Conservation (phyloP, 345 rosid genomes). For the Aquilaria malaccensis region DNA sequence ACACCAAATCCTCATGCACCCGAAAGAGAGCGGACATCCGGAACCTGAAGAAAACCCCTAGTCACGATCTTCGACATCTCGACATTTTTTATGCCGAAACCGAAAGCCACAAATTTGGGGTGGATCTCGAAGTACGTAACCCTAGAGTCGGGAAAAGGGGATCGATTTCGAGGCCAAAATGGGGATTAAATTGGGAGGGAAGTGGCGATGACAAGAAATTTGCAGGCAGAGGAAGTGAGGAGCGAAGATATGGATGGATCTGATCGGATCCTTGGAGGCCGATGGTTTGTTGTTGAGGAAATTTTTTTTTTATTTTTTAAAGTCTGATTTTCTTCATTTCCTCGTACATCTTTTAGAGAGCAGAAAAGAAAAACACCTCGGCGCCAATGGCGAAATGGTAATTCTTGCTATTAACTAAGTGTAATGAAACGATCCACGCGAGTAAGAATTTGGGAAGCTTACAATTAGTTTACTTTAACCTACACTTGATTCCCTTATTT, state of each 20-base stretch:
- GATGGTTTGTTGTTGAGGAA: neutral
- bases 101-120: constrained; percentile 7
- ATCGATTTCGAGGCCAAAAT: neutral
- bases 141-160: neutral
- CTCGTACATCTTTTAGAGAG: neutral
- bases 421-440: no score
- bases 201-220: constrained; percentile 9
- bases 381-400: constrained; percentile 14
- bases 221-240: neutral
- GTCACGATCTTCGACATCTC: constrained; percentile 52
- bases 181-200: constrained; percentile 3
- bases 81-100: neutral
- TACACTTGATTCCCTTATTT: no score
- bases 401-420: no score
- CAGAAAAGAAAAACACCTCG: constrained; percentile 6
- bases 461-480: no score
- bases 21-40: constrained; percentile 9
- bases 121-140: constrained; percentile 15
- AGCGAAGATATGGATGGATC: constrained; percentile 20
- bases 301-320: constrained; percentile 4
- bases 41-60: constrained; percentile 28
- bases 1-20: constrained; percentile 95
- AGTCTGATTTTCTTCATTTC: no score
- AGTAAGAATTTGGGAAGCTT: no score
- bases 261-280: constrained; percentile 32